Evolutionary conservation across 306 rosid species (phyloP).

Genomic region (Glycine soja): DNA sequence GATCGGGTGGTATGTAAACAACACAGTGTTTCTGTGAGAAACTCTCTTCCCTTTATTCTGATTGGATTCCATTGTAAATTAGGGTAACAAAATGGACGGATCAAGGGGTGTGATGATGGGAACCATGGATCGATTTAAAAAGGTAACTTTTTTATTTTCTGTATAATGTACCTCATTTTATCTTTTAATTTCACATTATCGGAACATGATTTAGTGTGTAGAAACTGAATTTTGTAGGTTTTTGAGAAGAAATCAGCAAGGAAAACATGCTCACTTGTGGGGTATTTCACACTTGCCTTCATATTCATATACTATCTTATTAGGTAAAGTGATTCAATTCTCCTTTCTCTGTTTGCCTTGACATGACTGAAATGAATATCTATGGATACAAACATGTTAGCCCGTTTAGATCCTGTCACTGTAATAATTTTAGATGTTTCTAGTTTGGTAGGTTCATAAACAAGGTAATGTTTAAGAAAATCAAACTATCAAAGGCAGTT

Average conservation of each 20-base stretch:
- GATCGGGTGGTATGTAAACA: conserved; percentile 77
- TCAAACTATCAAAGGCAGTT: neutral
- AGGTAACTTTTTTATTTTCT: conserved; percentile 53
- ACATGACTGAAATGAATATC: conserved; percentile 14
- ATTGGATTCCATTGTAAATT: conserved; percentile 44
- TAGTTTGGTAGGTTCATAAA: neutral
- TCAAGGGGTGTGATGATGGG: conserved; percentile 94
- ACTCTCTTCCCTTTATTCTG: conserved; percentile 25
- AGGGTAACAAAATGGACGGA: conserved; percentile 92
- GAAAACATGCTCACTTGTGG: conserved; percentile 75
- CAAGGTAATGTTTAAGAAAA: conserved; percentile 9
- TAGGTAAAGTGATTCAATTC: conserved; percentile 60
- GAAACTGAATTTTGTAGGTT: conserved; percentile 65
- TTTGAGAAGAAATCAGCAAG: conserved; percentile 84
- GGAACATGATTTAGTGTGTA: conserved; percentile 36
- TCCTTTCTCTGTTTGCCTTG: conserved; percentile 21
- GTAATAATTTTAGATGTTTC: neutral
- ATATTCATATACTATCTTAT: conserved; percentile 72
- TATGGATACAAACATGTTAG: neutral
- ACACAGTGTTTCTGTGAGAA: conserved; percentile 2
- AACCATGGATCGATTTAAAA: conserved; percentile 96
- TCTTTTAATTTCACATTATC: conserved; percentile 34
- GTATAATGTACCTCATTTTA: conserved; percentile 25
- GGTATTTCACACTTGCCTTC: conserved; percentile 70
- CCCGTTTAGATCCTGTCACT: neutral